Percentiles rank a stretch among this genome's conserved stretches.
Evolutionary conservation across 2,329 filamentous ascomycete genomes (phyloP).

Genomic region (Sarocladium kiliense): DNA sequence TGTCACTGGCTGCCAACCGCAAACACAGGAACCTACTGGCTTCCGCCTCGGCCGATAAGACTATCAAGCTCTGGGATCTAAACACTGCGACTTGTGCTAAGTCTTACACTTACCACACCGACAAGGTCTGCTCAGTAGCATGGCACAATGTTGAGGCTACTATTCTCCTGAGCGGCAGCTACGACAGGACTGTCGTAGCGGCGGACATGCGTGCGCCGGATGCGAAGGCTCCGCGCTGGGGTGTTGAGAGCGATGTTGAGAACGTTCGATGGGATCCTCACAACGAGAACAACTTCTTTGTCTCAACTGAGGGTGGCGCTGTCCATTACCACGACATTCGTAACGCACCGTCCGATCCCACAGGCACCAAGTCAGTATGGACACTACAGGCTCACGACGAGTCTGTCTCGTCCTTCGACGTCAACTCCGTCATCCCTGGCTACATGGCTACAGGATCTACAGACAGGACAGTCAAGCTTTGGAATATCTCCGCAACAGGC

Average conservation of each 20-base stretch:
- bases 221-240: slow-evolving; percentile 76
- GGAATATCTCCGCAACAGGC: slow-evolving; percentile 78
- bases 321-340: slow-evolving; percentile 90
- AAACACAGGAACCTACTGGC: slow-evolving; percentile 92
- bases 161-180: slow-evolving; percentile 85
- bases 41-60: slow-evolving; percentile 93
- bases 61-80: slow-evolving; percentile 96
- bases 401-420: slow-evolving; percentile 84
- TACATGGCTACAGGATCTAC: slow-evolving; percentile 91
- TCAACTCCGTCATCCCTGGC: slow-evolving; percentile 85
- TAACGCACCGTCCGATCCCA: slow-evolving; percentile 66
- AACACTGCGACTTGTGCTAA: slow-evolving; percentile 90
- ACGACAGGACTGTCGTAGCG: slow-evolving; percentile 90
- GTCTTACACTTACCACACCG: slow-evolving; percentile 91
- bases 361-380: slow-evolving; percentile 82
- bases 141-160: slow-evolving; percentile 90
- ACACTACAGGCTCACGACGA: slow-evolving; percentile 93
- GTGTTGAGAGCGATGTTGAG: slow-evolving; percentile 94
- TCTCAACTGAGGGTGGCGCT: slow-evolving; percentile 86
- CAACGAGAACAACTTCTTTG: slow-evolving; percentile 88
- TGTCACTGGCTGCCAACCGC: slow-evolving; percentile 86
- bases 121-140: slow-evolving; percentile 94
- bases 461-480: slow-evolving; percentile 93
- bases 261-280: slow-evolving; percentile 90
- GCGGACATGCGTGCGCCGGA: slow-evolving; percentile 94